A percentile compares a stretch with the other conserved stretches of the same genome.
These are phyloP conservation scores for Conticribra weissflogii DNA, from an alignment of 108 stramenopile species.

Conservation along the genomic window DNA sequence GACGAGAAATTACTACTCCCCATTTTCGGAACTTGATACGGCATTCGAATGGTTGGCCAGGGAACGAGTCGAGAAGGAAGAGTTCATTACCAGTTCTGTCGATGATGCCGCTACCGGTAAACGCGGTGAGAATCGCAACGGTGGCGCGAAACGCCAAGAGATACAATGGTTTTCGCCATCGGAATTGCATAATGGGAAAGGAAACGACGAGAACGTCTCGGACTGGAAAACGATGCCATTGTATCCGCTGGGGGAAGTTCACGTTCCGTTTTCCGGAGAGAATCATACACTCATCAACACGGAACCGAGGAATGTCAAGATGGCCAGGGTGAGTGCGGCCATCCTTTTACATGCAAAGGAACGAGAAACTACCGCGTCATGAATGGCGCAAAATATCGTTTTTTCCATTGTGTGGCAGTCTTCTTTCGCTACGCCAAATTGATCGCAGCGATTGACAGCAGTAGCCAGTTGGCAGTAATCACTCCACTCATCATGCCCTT, in stretches of 20 bases:
- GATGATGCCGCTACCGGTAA: no score
- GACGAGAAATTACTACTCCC: no score
- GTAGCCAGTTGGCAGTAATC: no score
- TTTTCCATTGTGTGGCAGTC: no score
- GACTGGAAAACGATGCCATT: conserved; percentile 52
- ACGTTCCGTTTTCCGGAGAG: conserved; percentile 51
- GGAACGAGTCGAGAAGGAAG: conserved; percentile 35
- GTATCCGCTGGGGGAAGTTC: conserved; percentile 66
- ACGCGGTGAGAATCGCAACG: no score
- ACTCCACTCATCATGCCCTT: no score
- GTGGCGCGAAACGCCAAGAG: not conserved
- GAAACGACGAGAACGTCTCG: not conserved
- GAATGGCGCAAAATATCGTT: no score
- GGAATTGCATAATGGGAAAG: conserved; percentile 4
- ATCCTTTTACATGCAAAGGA: no score
- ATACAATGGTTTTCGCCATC: conserved; percentile 39
- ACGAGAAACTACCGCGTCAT: no score
- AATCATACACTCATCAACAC: conserved; percentile 74
- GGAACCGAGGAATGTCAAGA: conserved; percentile 77
- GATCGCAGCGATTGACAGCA: no score
- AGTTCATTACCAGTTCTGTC: no score
- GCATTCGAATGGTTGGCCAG: conserved; percentile 58
- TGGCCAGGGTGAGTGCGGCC: conserved; percentile 54
- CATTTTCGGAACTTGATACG: conserved; percentile 40
- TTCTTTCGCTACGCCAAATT: no score